Evolutionary conservation across 306 rosid genomes (phyloP), one percentile per base, ranked within the genome.

Genomic region (Cicer arietinum): DNA sequence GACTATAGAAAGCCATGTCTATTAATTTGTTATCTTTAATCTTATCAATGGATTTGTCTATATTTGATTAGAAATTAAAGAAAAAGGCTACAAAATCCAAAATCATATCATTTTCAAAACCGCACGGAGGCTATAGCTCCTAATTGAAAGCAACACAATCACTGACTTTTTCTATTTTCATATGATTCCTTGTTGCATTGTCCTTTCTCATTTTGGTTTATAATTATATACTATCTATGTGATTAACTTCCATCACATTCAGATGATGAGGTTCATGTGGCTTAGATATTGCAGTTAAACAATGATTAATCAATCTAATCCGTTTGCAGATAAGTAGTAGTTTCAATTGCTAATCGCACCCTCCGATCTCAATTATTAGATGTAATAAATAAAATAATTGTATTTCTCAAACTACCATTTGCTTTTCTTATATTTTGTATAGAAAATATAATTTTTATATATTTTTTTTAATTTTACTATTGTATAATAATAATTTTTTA

Each of bases 61-160:
- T 63, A 47, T 48, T 68, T 69, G 78, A 75, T 74, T 83, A 46
- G 35, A 25, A 25, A 25, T 25, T 76, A 77, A 81, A 61, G 77
- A 69, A 40, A 69, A 68, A 44, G 46, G 50, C 8, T 25, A 30
- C 25, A 59, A 46, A 45, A 9, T 77, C 63, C 76, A 75, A 59
- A 45, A 18, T 44, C 40, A 40, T 48, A 47, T 83, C 43, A 42
- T 75, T 79, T 79, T 64, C 78, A 61, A 61, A 11, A 68, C 58
- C 69, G 71, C 77, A 73, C 83, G 60, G 61, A 41, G 0, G 35
- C 35, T 25, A 25, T 69, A 44, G 75, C 62, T 83, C 78, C 40
- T 52, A 62, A 69, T 63, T 52, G 17, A 75, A 82, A 83, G 71
- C 80, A 78, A 68, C 25, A 18, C 35, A 58, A 52, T 61, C 22